A percentile compares a stretch with the other conserved stretches of the same genome.
Evolutionary conservation across 1,139 yeast species (phyloP).

Genomic region (Spencermartinsiella ligniputridi): DNA sequence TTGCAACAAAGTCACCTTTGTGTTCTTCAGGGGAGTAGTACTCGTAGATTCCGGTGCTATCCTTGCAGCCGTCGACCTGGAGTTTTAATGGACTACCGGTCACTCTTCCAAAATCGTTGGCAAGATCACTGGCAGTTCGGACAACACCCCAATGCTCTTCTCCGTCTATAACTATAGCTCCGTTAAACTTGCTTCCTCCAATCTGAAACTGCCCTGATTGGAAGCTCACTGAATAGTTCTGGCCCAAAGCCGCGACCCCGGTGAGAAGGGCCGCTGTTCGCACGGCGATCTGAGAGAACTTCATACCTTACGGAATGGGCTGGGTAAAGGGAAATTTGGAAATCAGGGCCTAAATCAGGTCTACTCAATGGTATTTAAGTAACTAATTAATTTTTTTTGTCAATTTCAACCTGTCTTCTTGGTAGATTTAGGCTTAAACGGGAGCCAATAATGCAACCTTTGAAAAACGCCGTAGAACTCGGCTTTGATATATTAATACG

Average conservation of each 20-base stretch:
- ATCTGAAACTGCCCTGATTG: background rate
- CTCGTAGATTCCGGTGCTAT: slow-evolving; percentile 15
- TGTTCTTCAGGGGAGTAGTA: slow-evolving; percentile 7
- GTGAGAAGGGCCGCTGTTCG: background rate
- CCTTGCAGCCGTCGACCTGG: background rate
- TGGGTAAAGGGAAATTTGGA: background rate
- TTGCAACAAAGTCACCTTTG: background rate
- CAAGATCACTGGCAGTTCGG: slow-evolving; percentile 17
- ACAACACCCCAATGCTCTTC: slow-evolving; percentile 18
- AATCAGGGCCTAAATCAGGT: background rate
- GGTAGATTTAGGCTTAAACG: no score
- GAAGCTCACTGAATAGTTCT: background rate
- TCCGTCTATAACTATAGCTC: slow-evolving; percentile 20
- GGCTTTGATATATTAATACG: no score
- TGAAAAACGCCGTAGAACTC: no score
- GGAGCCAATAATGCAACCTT: no score
- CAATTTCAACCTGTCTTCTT: background rate
- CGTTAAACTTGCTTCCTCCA: background rate
- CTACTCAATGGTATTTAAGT: background rate
- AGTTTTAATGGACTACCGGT: background rate
- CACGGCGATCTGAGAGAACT: background rate
- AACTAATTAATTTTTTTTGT: background rate
- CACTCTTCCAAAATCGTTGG: slow-evolving; percentile 16
- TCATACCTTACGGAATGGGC: background rate
- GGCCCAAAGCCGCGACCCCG: background rate